phyloP scores from a whole-genome alignment of 1,284 basidiomycete species.

The Agaricales sp. region DNA sequence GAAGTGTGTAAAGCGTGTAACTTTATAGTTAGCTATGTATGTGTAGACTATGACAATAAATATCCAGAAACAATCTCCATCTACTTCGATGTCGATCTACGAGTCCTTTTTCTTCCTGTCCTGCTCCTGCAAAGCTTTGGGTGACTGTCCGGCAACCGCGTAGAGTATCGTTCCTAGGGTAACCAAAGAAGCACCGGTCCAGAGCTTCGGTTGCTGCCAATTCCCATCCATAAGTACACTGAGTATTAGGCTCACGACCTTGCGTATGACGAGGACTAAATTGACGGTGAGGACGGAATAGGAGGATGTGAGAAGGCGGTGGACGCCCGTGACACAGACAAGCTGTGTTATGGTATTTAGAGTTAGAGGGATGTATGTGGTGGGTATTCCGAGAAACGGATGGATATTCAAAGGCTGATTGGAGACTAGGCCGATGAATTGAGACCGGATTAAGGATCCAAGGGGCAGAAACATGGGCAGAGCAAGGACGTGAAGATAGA shows the following conservation, averaged over 20 bases:
- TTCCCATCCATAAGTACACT: slow-evolving; percentile 41
- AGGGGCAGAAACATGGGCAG: slow-evolving; percentile 64
- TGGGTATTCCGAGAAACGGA: slow-evolving; percentile 16
- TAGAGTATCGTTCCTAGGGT: slow-evolving; percentile 68
- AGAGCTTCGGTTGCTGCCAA: slow-evolving; percentile 35
- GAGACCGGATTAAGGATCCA: slow-evolving; percentile 37
- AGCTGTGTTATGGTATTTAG: slow-evolving; percentile 83
- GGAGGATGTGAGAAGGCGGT: slow-evolving; percentile 66
- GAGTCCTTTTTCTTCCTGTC: not conserved
- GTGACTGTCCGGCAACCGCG: slow-evolving; percentile 25
- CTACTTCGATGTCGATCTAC: not conserved
- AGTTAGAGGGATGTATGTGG: slow-evolving; percentile 63
- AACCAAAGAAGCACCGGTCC: slow-evolving; percentile 59
- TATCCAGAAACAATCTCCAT: no score
- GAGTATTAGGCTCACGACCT: slow-evolving; percentile 77
- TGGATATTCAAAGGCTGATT: slow-evolving; percentile 22
- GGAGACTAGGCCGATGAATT: slow-evolving; percentile 33
- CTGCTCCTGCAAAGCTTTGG: not conserved
- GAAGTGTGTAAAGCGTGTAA: not conserved
- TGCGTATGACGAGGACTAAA: slow-evolving; percentile 81
- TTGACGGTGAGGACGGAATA: slow-evolving; percentile 81
- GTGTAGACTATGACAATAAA: not conserved
- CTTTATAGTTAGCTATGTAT: not conserved
- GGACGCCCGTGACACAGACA: slow-evolving; percentile 84
- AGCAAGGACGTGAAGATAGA: slow-evolving; percentile 74